A percentile compares a stretch with the other conserved stretches of the same genome.
phyloP scores from a whole-genome alignment of 345 rosid genomes.

The Eucalyptus sideroxylon region DNA sequence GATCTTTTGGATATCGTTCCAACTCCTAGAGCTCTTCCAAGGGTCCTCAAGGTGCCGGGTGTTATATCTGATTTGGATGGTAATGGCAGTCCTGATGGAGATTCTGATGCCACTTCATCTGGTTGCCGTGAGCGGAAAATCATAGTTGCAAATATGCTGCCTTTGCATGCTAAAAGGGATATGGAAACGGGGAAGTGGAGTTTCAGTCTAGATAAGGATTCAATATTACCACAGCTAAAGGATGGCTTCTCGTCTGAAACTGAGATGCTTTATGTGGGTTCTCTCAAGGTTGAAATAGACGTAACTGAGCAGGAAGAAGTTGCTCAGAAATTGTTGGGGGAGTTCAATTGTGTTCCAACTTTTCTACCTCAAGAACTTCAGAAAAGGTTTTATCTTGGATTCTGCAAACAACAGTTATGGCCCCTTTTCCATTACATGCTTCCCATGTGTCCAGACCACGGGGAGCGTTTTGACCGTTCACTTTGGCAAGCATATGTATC shows the following conservation, averaged over 20 bases:
- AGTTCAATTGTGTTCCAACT: conserved; percentile 65
- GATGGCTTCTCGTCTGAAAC: conserved; percentile 56
- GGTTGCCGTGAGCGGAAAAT: conserved; percentile 34
- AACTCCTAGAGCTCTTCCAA: conserved; percentile 53
- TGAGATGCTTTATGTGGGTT: conserved; percentile 62
- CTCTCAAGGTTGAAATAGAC: conserved; percentile 49
- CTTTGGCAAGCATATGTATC: conserved; percentile 78
- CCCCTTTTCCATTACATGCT: conserved; percentile 84
- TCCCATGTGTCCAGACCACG: conserved; percentile 75
- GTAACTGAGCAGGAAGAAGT: conserved; percentile 55
- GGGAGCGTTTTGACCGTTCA: conserved; percentile 59
- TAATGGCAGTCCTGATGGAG: conserved; percentile 24
- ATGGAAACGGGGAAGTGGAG: conserved; percentile 39
- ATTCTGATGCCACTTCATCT: conserved; percentile 41
- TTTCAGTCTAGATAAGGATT: conserved; percentile 53
- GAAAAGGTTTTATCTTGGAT: conserved; percentile 56
- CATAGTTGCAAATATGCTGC: conserved; percentile 47
- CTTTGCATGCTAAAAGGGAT: conserved; percentile 34
- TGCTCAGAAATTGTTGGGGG: conserved; percentile 42
- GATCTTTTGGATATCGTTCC: conserved; percentile 47
- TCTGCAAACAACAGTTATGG: conserved; percentile 77
- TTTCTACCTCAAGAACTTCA: conserved; percentile 55
- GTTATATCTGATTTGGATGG: conserved; percentile 52
- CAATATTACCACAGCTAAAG: conserved; percentile 39
- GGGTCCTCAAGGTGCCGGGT: conserved; percentile 68